Conservation (phyloP, 2,329 filamentous ascomycete species). For the Rutstroemia sp. region DNA sequence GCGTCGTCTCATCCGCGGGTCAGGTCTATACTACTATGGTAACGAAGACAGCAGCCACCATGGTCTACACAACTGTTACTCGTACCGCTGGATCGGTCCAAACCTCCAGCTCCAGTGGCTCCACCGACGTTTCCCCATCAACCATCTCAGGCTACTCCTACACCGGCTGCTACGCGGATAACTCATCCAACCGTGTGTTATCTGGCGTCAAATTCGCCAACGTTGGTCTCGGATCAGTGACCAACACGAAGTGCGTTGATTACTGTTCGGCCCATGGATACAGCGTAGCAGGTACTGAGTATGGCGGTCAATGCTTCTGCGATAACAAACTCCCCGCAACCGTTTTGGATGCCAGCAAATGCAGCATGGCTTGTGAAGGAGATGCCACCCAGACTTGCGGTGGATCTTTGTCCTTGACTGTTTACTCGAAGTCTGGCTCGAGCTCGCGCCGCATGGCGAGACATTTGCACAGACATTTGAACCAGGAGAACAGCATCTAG, state of each 20-base stretch:
- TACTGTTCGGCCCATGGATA: constrained; percentile 41
- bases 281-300: constrained; percentile 42
- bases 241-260: constrained; percentile 39
- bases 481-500: not conserved
- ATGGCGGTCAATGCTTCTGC: constrained; percentile 42
- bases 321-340: constrained; percentile 34
- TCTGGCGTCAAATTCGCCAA: constrained; percentile 34
- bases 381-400: constrained; percentile 43
- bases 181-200: constrained; percentile 32
- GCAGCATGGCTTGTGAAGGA: constrained; percentile 43
- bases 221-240: constrained; percentile 33
- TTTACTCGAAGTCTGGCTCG: constrained; percentile 25
- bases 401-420: constrained; percentile 38
- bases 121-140: constrained; percentile 17
- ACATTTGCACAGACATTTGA: constrained; percentile 3
- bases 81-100: constrained; percentile 20
- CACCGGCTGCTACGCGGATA: constrained; percentile 38
- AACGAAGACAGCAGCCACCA: constrained; percentile 33
- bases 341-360: constrained; percentile 38
- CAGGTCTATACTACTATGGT: not conserved
- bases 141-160: constrained; percentile 32
- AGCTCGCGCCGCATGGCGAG: not conserved
- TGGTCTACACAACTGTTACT: constrained; percentile 33
- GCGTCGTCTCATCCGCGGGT: constrained; percentile 11
- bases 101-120: constrained; percentile 18